Base-by-base conservation (phyloP, 2,329 filamentous ascomycete species). In the Curvularia verruculosa region DNA sequence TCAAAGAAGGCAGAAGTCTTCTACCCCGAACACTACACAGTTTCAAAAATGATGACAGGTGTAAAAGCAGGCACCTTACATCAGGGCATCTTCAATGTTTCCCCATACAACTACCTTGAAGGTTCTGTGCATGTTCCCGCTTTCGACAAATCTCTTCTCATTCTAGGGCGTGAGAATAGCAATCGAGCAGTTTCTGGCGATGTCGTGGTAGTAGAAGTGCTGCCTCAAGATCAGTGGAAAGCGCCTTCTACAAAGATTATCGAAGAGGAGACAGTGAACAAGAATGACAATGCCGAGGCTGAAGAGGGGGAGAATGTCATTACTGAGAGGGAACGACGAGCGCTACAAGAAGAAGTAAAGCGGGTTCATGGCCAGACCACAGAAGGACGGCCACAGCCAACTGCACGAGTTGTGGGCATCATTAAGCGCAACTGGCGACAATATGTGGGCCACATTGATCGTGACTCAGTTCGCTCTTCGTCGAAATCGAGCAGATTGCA, bases 361-460 rank as follows among this genome's bases (percentile, higher is more conserved):
- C 89, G 88, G 72, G 89, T 88, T 0, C 94, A 98, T 67, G 89
- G 87, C 50, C 88, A 89, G 71, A 86, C 82, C 52, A 84, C 85
- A 0, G 92, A 97, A 76, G 89, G 88, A 43, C 86, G 87, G 48
- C 87, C 91, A 2, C 92, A 97, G 68, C 95, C 95, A 6, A 98
- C 95, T 6, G 95, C 94, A 24, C 91, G 86, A 73, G 90, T 99
- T 12, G 92, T 98, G 6, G 95, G 95, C 46, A 84, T 98, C 23
- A 86, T 96, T 73, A 97, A 96, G 79, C 87, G 95, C 50, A 98
- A 98, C 76, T 99, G 95, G 95, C 86, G 95, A 59, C 96, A 98
- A 77, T 98, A 97, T 68, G 95, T 99, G 60, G 95, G 95, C 2
- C 93, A 97, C 72, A 89, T 99, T 54, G 95, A 99, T 73, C 88